Evolutionary conservation across 192 early-diverging fungal genomes (phyloP).

Genomic region (Backusella liffmaniae): DNA sequence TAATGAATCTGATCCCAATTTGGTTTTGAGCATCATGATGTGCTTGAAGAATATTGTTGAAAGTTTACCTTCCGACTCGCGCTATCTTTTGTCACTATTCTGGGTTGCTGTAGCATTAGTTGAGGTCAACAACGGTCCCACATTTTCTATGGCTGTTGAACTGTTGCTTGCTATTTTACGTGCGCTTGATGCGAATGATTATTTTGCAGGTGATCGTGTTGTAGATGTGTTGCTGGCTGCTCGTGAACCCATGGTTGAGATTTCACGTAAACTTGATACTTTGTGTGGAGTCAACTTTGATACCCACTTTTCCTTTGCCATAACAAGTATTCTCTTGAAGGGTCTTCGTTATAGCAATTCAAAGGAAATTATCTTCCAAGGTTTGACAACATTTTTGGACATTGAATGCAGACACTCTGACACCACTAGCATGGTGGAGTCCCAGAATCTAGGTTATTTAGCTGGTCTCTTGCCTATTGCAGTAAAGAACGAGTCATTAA

Average conservation of each 20-base stretch:
- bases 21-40: conserved; percentile 87
- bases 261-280: conserved; percentile 70
- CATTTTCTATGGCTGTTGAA: conserved; percentile 72
- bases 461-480: conserved; percentile 81
- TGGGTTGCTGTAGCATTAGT: conserved; percentile 89
- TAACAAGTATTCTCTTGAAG: conserved; percentile 77
- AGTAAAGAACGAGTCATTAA: conserved; percentile 67
- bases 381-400: conserved; percentile 72
- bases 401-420: conserved; percentile 58
- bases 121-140: conserved; percentile 80
- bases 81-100: conserved; percentile 83
- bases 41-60: conserved; percentile 89
- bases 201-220: conserved; percentile 71
- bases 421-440: conserved; percentile 15
- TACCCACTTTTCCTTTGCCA: conserved; percentile 84
- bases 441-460: conserved; percentile 68
- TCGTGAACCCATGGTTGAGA: conserved; percentile 69
- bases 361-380: conserved; percentile 68
- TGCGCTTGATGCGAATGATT: conserved; percentile 70
- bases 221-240: conserved; percentile 71
- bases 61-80: conserved; percentile 77
- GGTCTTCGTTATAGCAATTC: conserved; percentile 78
- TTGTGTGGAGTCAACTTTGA: conserved; percentile 80
- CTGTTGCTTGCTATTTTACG: conserved; percentile 72
- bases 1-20: conserved; percentile 74